A percentile compares a stretch with the other conserved stretches of the same genome.
Evolutionary conservation across 2,329 filamentous ascomycete genomes (phyloP).

Genomic region (Neoascochyta sp.): DNA sequence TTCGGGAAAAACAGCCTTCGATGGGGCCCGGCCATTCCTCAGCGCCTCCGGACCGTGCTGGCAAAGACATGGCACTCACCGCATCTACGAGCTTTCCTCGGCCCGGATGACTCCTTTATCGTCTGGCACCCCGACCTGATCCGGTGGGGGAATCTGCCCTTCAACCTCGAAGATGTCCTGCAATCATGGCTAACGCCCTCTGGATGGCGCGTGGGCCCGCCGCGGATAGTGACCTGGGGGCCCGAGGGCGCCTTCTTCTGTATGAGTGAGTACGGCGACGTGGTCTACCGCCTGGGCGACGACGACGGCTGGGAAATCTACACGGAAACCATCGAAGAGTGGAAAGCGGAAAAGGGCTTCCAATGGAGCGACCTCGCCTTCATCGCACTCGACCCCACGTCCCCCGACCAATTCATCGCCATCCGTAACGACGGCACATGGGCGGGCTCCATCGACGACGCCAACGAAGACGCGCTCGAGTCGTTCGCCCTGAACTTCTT

Average conservation of each 20-base stretch:
- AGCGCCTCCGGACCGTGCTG: conserved; percentile 19
- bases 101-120: conserved; percentile 31
- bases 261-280: conserved; percentile 37
- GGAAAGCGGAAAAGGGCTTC: conserved; percentile 29
- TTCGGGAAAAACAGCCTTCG: conserved; percentile 24
- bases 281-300: conserved; percentile 25
- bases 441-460: conserved; percentile 35
- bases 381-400: conserved; percentile 28
- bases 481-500: conserved; percentile 33
- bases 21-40: conserved; percentile 25
- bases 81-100: conserved; percentile 30
- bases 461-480: conserved; percentile 32
- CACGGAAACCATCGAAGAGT: conserved; percentile 36
- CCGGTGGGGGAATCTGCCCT: conserved; percentile 30
- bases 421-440: conserved; percentile 34
- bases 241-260: conserved; percentile 33
- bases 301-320: conserved; percentile 26
- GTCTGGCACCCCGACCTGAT: conserved; percentile 34
- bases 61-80: conserved; percentile 26
- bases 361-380: conserved; percentile 31
- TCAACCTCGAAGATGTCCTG: conserved; percentile 26
- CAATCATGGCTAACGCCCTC: conserved; percentile 38
- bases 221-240: conserved; percentile 32
- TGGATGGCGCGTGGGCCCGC: conserved; percentile 36
- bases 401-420: conserved; percentile 33